Conservation (phyloP, 2,329 filamentous ascomycete genomes). For the Hymenoscyphus repandus region DNA sequence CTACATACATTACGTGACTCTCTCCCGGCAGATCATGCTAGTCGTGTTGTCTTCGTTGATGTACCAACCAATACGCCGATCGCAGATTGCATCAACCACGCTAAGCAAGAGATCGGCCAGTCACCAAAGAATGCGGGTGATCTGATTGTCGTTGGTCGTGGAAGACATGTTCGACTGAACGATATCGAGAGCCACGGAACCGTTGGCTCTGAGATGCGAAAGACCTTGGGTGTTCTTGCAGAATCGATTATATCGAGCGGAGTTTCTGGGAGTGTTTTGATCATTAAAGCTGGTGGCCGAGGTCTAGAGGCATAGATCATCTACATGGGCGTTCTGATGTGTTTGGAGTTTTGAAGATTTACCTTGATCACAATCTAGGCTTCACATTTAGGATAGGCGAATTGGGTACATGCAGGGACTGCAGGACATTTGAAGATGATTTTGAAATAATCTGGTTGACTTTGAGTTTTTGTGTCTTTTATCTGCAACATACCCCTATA, state of each 20-base stretch:
- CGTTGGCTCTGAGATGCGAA: slow-evolving; percentile 38
- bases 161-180: slow-evolving; percentile 23
- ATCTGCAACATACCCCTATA: no score
- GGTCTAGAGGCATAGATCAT: slow-evolving; percentile 13
- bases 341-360: slow-evolving; percentile 24
- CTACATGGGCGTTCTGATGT: neutral
- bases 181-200: slow-evolving; percentile 15
- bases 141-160: slow-evolving; percentile 60
- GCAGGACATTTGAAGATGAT: no score
- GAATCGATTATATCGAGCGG: slow-evolving; percentile 53
- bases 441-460: no score
- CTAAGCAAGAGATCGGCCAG: slow-evolving; percentile 54
- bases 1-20: slow-evolving; percentile 53
- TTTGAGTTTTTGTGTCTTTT: no score
- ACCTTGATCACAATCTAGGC: no score
- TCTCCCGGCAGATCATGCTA: slow-evolving; percentile 43
- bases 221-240: slow-evolving; percentile 54
- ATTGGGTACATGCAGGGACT: no score
- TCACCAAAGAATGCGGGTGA: slow-evolving; percentile 63
- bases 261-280: slow-evolving; percentile 62
- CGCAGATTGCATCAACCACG: slow-evolving; percentile 42
- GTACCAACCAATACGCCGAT: slow-evolving; percentile 38
- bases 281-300: slow-evolving; percentile 54
- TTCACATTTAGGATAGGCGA: no score
- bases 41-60: slow-evolving; percentile 53